Evolutionary conservation across 306 rosid species (phyloP).

Genomic region (Lathyrus aphaca): DNA sequence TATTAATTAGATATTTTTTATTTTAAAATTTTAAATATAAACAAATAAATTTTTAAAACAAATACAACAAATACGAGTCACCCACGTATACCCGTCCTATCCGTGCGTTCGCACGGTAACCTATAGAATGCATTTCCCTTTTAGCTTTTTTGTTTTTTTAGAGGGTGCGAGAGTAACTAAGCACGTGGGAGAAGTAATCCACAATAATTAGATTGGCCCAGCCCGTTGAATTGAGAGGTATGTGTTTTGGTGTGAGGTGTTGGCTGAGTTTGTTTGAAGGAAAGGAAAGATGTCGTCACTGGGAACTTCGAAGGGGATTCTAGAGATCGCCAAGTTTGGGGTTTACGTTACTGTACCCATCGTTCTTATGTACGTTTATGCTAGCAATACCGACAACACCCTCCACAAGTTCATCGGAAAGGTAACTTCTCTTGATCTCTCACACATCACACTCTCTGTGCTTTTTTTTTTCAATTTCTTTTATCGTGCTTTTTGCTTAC

Average conservation of each 20-base stretch:
- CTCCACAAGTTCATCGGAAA: constrained; percentile 81
- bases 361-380: constrained; percentile 74
- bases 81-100: too few species aligned
- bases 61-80: too few species aligned
- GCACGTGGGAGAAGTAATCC: too few species aligned
- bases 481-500: background rate
- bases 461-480: too few species aligned
- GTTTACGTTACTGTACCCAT: constrained; percentile 72
- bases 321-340: constrained; percentile 89
- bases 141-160: too few species aligned
- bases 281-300: constrained; percentile 51
- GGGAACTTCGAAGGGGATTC: constrained; percentile 78
- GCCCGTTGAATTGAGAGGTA: background rate
- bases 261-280: background rate
- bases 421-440: constrained; percentile 32
- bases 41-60: too few species aligned
- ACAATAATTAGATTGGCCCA: background rate
- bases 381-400: constrained; percentile 67
- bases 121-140: too few species aligned
- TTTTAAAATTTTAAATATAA: too few species aligned
- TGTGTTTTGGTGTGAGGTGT: background rate
- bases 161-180: too few species aligned
- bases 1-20: too few species aligned
- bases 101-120: too few species aligned
- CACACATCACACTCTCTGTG: background rate